Evolutionary conservation across 164 flowering plant species (phyloP), one percentile per base, ranked within the genome.

Genomic region (Tetrastigma voinierianum): DNA sequence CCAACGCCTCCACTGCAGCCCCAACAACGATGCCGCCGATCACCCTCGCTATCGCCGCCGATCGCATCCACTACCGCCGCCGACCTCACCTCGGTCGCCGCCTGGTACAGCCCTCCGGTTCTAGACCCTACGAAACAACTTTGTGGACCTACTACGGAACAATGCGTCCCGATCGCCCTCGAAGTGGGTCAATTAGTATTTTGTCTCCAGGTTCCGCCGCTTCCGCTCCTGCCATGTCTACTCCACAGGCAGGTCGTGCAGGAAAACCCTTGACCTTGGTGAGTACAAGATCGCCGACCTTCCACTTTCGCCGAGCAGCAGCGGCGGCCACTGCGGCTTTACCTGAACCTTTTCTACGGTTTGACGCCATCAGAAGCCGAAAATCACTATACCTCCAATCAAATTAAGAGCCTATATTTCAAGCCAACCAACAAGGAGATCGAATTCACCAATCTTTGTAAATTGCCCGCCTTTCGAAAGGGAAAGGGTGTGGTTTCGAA

Each of bases 211-310:
- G n/a, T n/a, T n/a, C n/a, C n/a, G n/a, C n/a, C n/a, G n/a, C n/a
- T n/a, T n/a, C n/a, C n/a, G n/a, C n/a, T n/a, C n/a, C n/a, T n/a
- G n/a, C n/a, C n/a, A n/a, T n/a, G n/a, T n/a, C n/a, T n/a, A n/a
- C n/a, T n/a, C n/a, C n/a, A n/a, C n/a, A n/a, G 23, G 99, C 99
- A 69, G 99, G 99, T 98, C 98, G 93, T 5, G 99, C 93, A 5
- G 98, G 99, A 69, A 89, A 93, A 15, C 99, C 99, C 66, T 96
- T 96, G 67, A 96, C 89, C 75, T 96, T 96, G 2, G 99, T 98
- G 3, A 96, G 96, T 32, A 96, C 98, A 45, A 96, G 98, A 88
- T 96, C 98, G 60, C 99, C 99, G 20, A 90, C 87, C 73, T 90
- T 93, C 95, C 91, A 96, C 69, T 90, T 80, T 67, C 83, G 82